These are phyloP conservation scores for Quercus gilva DNA, from an alignment of 306 rosid species.

Conservation along the genomic window DNA sequence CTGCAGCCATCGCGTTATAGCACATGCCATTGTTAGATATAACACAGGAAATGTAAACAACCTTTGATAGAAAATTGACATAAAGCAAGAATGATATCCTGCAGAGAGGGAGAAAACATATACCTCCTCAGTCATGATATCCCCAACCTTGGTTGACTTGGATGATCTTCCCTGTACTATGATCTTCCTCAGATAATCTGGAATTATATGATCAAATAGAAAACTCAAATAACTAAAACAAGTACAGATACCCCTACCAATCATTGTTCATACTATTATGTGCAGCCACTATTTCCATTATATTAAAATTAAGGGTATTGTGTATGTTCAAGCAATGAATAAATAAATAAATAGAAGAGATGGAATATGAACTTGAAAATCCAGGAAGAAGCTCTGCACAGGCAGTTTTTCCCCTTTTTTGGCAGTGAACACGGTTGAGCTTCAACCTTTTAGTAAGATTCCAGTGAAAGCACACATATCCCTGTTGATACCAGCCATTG, in stretches of 20 bases:
- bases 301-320: background rate
- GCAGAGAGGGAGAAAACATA: background rate
- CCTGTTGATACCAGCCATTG: background rate
- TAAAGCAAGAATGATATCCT: background rate
- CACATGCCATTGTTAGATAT: conserved; percentile 15
- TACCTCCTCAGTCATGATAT: conserved; percentile 99
- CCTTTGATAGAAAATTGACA: background rate
- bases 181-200: conserved; percentile 98
- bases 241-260: background rate
- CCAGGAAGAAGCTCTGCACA: background rate
- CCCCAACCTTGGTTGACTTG: conserved; percentile 97
- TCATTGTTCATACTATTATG: background rate
- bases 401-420: background rate
- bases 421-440: background rate
- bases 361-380: background rate
- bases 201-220: background rate
- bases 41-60: background rate
- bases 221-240: background rate
- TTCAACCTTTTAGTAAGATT: background rate
- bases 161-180: conserved; percentile 98
- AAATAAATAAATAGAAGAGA: background rate
- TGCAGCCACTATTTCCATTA: background rate
- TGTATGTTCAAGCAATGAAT: background rate
- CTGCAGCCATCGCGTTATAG: conserved; percentile 36
- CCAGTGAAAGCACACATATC: background rate